Base-by-base conservation (phyloP, 306 rosid species). In the Malus fusca region DNA sequence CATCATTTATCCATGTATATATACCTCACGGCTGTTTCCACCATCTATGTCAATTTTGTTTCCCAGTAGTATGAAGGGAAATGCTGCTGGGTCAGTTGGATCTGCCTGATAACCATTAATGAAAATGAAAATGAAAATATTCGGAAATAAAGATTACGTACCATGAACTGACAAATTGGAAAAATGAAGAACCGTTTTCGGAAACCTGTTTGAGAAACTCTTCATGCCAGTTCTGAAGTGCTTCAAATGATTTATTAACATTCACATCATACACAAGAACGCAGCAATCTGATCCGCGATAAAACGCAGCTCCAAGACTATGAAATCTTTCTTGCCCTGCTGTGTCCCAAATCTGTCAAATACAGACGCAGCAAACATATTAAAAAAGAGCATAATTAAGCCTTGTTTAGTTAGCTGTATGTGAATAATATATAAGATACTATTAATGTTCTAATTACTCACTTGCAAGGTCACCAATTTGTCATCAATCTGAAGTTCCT, bases 261-360 rank as follows among this genome's bases (percentile, higher is more conserved):
- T 91, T 93, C 56, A 93, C 90, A 81, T 93, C 98, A 77, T 86
- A 93, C 4, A 91, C 96, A 78, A 93, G 83, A 79, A 93, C 93
- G 84, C 98, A 93, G 42, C 98, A 93, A 85, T 93, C 98, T 53
- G 98, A 90, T 3, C 98, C 98, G 65, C 98, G 82, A 46, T 90
- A 94, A 84, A 91, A 94, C 67, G 97, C 96, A 68, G 91, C 85
- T 0, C 97, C 96, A 28, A 92, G 86, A 81, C 97, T 87, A 28
- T 92, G 96, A 46, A 94, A 94, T 87, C 93, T 87, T 72, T 94
- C 98, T 53, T 91, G 97, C 22, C 98, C 98, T 63, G 98, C 98
- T 6, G 98, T 94, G 79, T 94, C 98, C 98, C 98, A 94, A 81
- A 94, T 87, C 98, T 94, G 80, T 85, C 78, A 73, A 0, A 80